Base-by-base conservation (phyloP, 140 eudicot genomes). In the Cichorium intybus region DNA sequence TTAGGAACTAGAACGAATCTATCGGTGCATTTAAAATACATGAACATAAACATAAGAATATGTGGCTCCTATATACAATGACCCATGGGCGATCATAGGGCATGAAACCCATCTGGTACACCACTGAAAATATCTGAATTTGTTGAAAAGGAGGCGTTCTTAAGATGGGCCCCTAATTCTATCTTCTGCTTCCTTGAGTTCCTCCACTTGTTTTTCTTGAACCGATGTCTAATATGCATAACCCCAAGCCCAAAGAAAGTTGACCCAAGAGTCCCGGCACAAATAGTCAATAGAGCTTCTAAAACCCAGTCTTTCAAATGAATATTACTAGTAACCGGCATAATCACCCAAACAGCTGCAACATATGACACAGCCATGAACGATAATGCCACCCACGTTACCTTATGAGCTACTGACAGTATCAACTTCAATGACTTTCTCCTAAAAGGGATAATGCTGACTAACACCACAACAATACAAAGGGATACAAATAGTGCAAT, bases 311-410 rank as follows among this genome's bases (percentile, higher is more conserved):
- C 2, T 37, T 5, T 10, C 7, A 31, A 31, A 31, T 7, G 35
- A 11, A 12, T 63, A 1, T 50, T 31, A 1, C 7, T 18, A 7
- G 62, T 52, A 4, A 7, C 11, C 16, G 63, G 74, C 68, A 34
- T 74, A 14, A 58, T 58, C 1, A 57, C 69, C 74, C 79, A 74
- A 8, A 48, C 58, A 17, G 79, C 68, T 58, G 79, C 74, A 18
- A 74, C 29, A 15, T 74, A 74, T 15, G 74, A 48, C 15, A 60
- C 74, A 39, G 71, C 79, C 83, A 78, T 78, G 55, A 77, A 77
- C 1, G 82, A 64, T 57, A 77, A 29, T 0, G 81, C 72, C 16
- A 70, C 76, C 81, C 72, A 69, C 24, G 62, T 62, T 18, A 28
- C 50, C 68, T 76, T 76, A 57, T 75, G 71, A 29, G 76, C 64